These are phyloP conservation scores for Dalechampia spathulata DNA, from an alignment of 441 rosid genomes.

Conservation along the genomic window DNA sequence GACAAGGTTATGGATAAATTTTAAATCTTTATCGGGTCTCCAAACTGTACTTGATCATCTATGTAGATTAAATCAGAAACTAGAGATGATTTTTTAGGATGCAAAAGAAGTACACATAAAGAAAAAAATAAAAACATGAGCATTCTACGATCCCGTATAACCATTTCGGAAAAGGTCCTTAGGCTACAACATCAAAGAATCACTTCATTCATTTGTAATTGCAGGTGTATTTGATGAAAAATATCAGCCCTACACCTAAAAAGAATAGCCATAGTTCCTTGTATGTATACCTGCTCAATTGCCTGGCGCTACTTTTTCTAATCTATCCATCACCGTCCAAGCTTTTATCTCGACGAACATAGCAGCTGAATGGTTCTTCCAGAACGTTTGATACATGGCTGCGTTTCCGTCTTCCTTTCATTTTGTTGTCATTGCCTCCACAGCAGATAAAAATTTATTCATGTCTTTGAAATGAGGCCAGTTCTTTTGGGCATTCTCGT, in stretches of 20 bases:
- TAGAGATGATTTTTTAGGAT: too few species aligned
- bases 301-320: not conserved
- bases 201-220: not conserved
- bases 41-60: too few species aligned
- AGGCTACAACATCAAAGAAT: constrained; percentile 10
- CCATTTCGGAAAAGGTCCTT: not conserved
- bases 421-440: constrained; percentile 31
- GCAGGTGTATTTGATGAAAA: constrained; percentile 2
- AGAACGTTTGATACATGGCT: not conserved
- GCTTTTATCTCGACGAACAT: not conserved
- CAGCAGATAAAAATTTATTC: constrained; percentile 46
- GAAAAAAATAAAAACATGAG: too few species aligned
- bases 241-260: not conserved
- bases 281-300: not conserved
- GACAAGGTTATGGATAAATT: too few species aligned
- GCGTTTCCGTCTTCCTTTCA: constrained; percentile 13
- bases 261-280: too few species aligned
- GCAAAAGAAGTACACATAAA: too few species aligned
- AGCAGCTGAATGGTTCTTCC: not conserved
- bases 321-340: not conserved
- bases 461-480: constrained; percentile 83
- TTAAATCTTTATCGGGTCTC: too few species aligned
- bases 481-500: constrained; percentile 24
- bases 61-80: too few species aligned
- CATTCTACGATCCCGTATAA: not conserved